Conservation (phyloP, 1,284 basidiomycete species). For the Sporisorium reilianum region DNA sequence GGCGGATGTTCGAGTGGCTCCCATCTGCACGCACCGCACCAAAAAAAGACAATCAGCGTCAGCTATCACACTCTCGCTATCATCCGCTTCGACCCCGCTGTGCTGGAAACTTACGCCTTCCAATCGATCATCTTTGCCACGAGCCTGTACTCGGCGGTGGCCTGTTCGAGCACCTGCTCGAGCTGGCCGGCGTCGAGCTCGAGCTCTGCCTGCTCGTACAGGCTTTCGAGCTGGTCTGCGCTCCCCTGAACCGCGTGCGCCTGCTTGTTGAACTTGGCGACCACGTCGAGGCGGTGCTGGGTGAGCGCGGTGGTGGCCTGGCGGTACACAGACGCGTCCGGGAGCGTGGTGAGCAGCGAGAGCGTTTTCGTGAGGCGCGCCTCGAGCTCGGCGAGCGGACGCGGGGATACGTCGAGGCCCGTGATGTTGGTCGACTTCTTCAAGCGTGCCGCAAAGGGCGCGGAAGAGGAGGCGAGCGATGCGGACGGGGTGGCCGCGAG, state of each 20-base stretch:
- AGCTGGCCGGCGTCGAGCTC: conserved; percentile 72
- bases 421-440: conserved; percentile 79
- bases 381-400: conserved; percentile 82
- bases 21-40: conserved; percentile 75
- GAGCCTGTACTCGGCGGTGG: conserved; percentile 83
- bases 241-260: conserved; percentile 73
- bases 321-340: conserved; percentile 85
- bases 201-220: conserved; percentile 78
- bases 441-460: conserved; percentile 26
- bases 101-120: conserved; percentile 90
- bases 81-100: too few relatives aligned
- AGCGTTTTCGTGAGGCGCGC: conserved; percentile 85
- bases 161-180: conserved; percentile 85
- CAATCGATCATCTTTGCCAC: conserved; percentile 89
- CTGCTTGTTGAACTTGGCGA: conserved; percentile 69
- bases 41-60: too few relatives aligned
- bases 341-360: conserved; percentile 77
- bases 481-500: conserved; percentile 34
- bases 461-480: conserved; percentile 22
- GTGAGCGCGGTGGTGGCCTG: conserved; percentile 90
- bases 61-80: too few relatives aligned
- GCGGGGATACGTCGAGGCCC: conserved; percentile 75
- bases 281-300: conserved; percentile 81
- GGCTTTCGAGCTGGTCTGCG: conserved; percentile 74
- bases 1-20: conserved; percentile 85